A percentile compares a stretch with the other conserved stretches of the same genome.
These are phyloP conservation scores for barrel medic (Medicago truncatula) DNA, from an alignment of 306 rosid genomes.

Conservation along the genomic window DNA sequence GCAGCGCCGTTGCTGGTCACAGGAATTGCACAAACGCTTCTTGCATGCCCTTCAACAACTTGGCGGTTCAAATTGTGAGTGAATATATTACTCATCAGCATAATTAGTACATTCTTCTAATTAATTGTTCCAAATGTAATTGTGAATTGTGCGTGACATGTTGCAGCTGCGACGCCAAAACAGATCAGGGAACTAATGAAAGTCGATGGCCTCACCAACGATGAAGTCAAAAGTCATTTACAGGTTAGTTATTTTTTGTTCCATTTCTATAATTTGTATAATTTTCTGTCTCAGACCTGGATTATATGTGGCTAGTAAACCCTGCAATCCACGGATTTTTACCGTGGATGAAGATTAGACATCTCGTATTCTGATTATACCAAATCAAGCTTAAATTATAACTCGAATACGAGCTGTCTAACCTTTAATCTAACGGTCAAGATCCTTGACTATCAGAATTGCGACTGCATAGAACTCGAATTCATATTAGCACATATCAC, in stretches of 20 bases:
- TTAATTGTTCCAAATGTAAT: not conserved
- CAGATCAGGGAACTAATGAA: slow-evolving; percentile 93
- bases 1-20: slow-evolving; percentile 90
- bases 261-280: too few species aligned
- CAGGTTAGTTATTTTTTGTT: slow-evolving; percentile 61
- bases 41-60: slow-evolving; percentile 83
- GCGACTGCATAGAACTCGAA: not conserved
- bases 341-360: not conserved
- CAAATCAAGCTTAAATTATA: too few species aligned
- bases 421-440: not conserved
- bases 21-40: slow-evolving; percentile 86
- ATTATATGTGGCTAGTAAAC: not conserved
- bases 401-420: not conserved
- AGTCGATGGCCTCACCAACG: slow-evolving; percentile 90
- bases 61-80: slow-evolving; percentile 86
- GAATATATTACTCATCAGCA: not conserved
- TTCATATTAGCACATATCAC: not conserved
- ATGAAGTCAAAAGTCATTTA: slow-evolving; percentile 96
- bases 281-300: not conserved
- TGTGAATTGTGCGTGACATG: not conserved
- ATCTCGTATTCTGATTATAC: not conserved
- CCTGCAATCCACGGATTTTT: too few species aligned
- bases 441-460: too few species aligned
- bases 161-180: slow-evolving; percentile 89
- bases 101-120: not conserved